Conservation (phyloP, 2,329 filamentous ascomycete species). For the Nigrospora sphaerica region DNA sequence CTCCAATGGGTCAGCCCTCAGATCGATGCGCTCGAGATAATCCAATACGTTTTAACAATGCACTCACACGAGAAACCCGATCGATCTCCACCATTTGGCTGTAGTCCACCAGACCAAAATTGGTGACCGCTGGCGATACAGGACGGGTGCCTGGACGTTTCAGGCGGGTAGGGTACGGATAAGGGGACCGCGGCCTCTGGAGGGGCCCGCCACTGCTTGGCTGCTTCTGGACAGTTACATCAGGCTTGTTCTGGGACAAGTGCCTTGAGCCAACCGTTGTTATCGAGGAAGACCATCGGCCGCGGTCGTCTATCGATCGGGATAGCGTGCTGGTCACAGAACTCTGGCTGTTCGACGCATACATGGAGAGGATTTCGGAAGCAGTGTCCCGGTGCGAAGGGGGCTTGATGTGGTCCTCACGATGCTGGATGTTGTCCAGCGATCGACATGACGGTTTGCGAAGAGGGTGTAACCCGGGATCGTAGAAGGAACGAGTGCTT, state of each 20-base stretch:
- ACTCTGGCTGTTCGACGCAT: constrained; percentile 41
- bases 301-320: constrained; percentile 32
- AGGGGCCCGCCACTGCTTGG: constrained; percentile 28
- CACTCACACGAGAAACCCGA: constrained; percentile 36
- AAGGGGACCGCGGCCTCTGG: constrained; percentile 51
- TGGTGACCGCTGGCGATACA: constrained; percentile 40
- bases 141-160: constrained; percentile 45
- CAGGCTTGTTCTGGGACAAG: constrained; percentile 40
- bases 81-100: constrained; percentile 44
- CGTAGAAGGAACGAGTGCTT: constrained; percentile 20
- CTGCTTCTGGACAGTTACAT: constrained; percentile 39
- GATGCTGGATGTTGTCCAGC: constrained; percentile 21
- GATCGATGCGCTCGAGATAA: no score
- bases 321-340: constrained; percentile 35
- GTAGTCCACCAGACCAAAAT: constrained; percentile 40
- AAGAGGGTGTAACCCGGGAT: constrained; percentile 18
- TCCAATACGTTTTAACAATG: no score
- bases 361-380: constrained; percentile 50
- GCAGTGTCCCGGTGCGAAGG: constrained; percentile 43
- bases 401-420: constrained; percentile 36
- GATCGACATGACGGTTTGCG: constrained; percentile 17
- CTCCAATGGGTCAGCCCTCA: no score
- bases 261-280: constrained; percentile 41
- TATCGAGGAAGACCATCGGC: constrained; percentile 46
- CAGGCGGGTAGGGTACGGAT: constrained; percentile 50